These are phyloP conservation scores for Pleurotus djamor DNA, from an alignment of 768 basidiomycete species.

Conservation along the genomic window DNA sequence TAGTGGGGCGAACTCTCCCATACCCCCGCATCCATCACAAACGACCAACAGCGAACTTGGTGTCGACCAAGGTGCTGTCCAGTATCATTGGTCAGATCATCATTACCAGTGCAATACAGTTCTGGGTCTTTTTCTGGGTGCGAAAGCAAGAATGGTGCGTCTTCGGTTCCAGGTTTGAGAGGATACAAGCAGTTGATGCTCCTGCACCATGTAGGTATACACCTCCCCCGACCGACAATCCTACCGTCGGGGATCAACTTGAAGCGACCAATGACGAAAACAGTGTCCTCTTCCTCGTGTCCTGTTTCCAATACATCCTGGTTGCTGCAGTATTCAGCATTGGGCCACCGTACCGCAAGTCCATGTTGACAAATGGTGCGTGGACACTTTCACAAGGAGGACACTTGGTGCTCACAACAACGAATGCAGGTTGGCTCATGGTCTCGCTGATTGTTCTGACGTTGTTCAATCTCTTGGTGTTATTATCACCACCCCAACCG, in stretches of 20 bases:
- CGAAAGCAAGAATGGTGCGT: conserved; percentile 78
- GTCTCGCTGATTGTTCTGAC: conserved; percentile 66
- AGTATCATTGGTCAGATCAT: conserved; percentile 93
- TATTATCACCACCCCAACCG: conserved; percentile 66
- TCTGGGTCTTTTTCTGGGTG: conserved; percentile 91
- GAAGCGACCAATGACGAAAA: conserved; percentile 91
- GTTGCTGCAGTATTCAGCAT: conserved; percentile 98
- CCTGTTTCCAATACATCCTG: conserved; percentile 98
- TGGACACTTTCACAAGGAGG: conserved; percentile 5
- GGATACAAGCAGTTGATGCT: not conserved
- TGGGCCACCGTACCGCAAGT: conserved; percentile 93
- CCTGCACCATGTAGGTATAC: conserved; percentile 58
- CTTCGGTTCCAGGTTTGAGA: not conserved
- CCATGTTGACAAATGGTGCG: conserved; percentile 94
- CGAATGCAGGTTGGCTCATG: conserved; percentile 72
- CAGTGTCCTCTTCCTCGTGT: conserved; percentile 86
- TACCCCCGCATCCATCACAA: conserved; percentile 85
- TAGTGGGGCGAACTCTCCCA: conserved; percentile 95
- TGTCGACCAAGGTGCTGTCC: conserved; percentile 91
- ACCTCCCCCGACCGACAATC: conserved; percentile 39
- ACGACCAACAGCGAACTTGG: conserved; percentile 91
- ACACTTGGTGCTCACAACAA: not conserved
- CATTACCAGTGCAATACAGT: conserved; percentile 78
- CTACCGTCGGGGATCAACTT: conserved; percentile 61
- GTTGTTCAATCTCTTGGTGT: conserved; percentile 71